Conservation (phyloP, 2,329 filamentous ascomycete species). For the Scolecobasidium constrictum region DNA sequence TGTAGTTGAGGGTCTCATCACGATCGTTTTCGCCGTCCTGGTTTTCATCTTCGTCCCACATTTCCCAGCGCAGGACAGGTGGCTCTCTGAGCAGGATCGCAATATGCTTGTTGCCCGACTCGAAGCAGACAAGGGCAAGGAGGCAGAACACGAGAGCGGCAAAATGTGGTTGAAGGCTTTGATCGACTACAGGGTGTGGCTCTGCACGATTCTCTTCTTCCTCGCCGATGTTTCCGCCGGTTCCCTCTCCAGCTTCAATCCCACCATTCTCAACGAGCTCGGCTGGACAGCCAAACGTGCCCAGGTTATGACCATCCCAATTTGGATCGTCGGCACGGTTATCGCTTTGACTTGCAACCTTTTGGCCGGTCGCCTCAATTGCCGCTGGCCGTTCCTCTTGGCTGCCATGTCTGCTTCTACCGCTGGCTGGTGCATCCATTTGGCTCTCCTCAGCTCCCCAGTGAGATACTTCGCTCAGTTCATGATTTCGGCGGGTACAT, state of each 20-base stretch:
- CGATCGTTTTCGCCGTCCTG: constrained; percentile 4
- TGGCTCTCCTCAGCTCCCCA: background rate
- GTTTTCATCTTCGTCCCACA: constrained; percentile 7
- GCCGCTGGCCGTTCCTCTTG: background rate
- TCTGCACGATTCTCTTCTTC: constrained; percentile 4
- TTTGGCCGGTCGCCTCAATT: background rate
- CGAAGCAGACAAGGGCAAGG: constrained; percentile 1
- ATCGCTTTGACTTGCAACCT: background rate
- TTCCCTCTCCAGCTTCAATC: background rate
- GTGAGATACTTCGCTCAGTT: constrained; percentile 1
- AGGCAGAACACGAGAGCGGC: background rate
- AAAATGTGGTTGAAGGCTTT: background rate
- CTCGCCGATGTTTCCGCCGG: background rate
- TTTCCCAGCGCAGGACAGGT: background rate
- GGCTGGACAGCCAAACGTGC: constrained; percentile 1
- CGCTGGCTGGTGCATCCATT: background rate
- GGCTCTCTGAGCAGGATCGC: background rate
- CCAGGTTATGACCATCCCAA: constrained; percentile 2
- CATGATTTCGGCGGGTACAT: background rate
- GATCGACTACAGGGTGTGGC: background rate
- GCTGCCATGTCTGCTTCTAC: background rate
- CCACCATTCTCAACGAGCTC: constrained; percentile 4
- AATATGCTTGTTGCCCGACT: constrained; percentile 1
- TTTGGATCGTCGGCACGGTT: background rate
- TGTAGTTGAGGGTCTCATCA: constrained; percentile 11